phyloP scores from a whole-genome alignment of 495 filamentous ascomycete species.

The Penicillium cosmopolitanum region DNA sequence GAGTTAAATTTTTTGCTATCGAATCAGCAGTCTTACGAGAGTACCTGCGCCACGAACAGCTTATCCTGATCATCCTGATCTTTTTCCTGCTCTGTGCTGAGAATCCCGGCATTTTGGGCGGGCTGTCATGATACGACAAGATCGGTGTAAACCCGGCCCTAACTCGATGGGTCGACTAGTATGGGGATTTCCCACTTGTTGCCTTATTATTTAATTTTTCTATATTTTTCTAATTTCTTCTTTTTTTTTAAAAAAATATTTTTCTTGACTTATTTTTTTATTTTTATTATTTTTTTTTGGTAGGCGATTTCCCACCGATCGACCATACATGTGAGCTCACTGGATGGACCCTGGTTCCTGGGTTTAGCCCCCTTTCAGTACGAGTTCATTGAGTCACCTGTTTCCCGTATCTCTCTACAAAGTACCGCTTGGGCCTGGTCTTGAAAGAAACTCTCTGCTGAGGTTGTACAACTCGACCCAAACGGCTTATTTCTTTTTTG shows the following conservation, averaged over 20 bases:
- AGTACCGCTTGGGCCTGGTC: not conserved
- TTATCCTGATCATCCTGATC: constrained; percentile 16
- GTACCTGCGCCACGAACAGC: constrained; percentile 19
- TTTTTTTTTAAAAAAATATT: too few relatives aligned
- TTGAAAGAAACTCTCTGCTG: not conserved
- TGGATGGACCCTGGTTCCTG: constrained; percentile 12
- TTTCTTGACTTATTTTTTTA: constrained; percentile 5
- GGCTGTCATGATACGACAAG: constrained; percentile 13
- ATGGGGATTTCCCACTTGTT: constrained; percentile 11
- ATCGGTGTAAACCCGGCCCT: constrained; percentile 6
- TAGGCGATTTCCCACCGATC: constrained; percentile 27
- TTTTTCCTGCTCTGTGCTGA: constrained; percentile 4
- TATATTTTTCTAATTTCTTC: not conserved
- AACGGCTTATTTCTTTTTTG: not conserved
- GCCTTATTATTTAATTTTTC: not conserved
- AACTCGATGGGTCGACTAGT: not conserved
- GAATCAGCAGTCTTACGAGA: constrained; percentile 16
- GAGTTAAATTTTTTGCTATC: constrained; percentile 4
- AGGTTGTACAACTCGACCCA: not conserved
- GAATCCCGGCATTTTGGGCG: constrained; percentile 17
- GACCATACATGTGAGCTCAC: constrained; percentile 35
- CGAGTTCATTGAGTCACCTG: constrained; percentile 19
- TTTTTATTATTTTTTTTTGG: constrained; percentile 8
- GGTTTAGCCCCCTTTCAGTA: constrained; percentile 8
- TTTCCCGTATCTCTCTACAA: constrained; percentile 1